Percentiles rank a stretch among this genome's conserved stretches.
Evolutionary conservation across 2,329 filamentous ascomycete genomes (phyloP).

Genomic region (Emergomyces orientalis): DNA sequence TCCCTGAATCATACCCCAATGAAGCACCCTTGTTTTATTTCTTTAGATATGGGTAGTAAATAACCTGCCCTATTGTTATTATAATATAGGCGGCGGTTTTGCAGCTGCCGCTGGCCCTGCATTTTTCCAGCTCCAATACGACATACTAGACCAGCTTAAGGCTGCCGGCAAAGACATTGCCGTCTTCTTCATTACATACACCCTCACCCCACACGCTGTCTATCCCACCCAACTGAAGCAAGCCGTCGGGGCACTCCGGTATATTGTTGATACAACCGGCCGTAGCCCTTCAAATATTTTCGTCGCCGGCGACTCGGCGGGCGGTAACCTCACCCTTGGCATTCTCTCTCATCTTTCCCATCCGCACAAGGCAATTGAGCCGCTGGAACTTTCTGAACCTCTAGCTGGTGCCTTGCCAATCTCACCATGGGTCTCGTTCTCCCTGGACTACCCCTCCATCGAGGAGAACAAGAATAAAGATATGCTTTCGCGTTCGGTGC

Average conservation of each 20-base stretch:
- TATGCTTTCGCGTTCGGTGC: conserved; percentile 36
- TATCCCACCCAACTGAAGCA: conserved; percentile 39
- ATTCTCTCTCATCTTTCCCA: conserved; percentile 40
- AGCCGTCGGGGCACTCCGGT: conserved; percentile 33
- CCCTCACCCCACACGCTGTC: conserved; percentile 40
- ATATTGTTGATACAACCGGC: conserved; percentile 28
- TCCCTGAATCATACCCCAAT: background rate
- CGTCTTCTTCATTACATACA: conserved; percentile 49
- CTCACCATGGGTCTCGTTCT: conserved; percentile 50
- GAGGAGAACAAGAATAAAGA: conserved; percentile 44
- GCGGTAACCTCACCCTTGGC: conserved; percentile 34
- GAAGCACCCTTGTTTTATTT: background rate
- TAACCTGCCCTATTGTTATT: background rate
- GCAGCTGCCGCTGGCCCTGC: conserved; percentile 39
- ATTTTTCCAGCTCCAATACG: conserved; percentile 42
- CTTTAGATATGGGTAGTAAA: background rate
- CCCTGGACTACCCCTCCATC: conserved; percentile 36
- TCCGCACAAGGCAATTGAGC: conserved; percentile 45
- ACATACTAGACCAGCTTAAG: conserved; percentile 37
- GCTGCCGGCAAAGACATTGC: conserved; percentile 38
- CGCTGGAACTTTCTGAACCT: conserved; percentile 33
- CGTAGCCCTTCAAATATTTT: conserved; percentile 29
- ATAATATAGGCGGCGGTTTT: conserved; percentile 46
- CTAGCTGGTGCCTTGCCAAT: conserved; percentile 47
- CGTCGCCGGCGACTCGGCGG: conserved; percentile 38